Base-by-base conservation (phyloP, 169 alveolate genomes). In the Plasmodium coatneyi region DNA sequence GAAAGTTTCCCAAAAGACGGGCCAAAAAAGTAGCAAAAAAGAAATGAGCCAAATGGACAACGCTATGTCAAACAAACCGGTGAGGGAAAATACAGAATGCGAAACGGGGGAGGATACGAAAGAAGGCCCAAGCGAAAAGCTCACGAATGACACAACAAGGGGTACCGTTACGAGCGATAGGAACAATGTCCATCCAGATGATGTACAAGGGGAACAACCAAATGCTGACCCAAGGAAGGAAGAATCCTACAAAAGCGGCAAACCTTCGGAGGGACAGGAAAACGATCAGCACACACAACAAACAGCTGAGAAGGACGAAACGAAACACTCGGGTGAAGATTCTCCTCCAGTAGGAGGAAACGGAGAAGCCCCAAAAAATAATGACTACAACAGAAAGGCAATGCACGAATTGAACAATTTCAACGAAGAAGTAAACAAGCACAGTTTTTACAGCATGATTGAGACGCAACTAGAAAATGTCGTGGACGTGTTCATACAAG, bases 401-500 rank as follows among this genome's bases (percentile, higher is more conserved):
- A 71, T 84, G 25, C 78, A 30, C 43, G 79, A 84, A 72, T 19
- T 71, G 1, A 74, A 72, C 34, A 49, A 16, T 10, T 22, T 30
- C 19, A 41, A 30, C 49, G 76, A 10, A 72, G 74, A 84, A 72
- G 25, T 72, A 39, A 49, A 79, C n/a, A 89, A 89, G 52, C 36
- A 89, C 54, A 89, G 71, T 41, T 28, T 70, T 52, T 78, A 22
- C 56, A 79, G 52, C 72, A 49, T 89, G 43, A 89, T 89, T 70
- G 90, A 89, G 52, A 66, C 66, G 19, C 90, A 89, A 30, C 80
- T 54, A 0, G 94, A 89, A 56, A 78, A 79, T 32, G 49, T 89
- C 82, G 89, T 89, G 22, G 78, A 78, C 72, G 82, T 80, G 22
- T 89, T 79, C 52, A 79, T 89, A 56, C 78, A 89, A 32, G 94